Conservation (phyloP, 305 asterid genomes). For the Fraxinus dipetala region DNA sequence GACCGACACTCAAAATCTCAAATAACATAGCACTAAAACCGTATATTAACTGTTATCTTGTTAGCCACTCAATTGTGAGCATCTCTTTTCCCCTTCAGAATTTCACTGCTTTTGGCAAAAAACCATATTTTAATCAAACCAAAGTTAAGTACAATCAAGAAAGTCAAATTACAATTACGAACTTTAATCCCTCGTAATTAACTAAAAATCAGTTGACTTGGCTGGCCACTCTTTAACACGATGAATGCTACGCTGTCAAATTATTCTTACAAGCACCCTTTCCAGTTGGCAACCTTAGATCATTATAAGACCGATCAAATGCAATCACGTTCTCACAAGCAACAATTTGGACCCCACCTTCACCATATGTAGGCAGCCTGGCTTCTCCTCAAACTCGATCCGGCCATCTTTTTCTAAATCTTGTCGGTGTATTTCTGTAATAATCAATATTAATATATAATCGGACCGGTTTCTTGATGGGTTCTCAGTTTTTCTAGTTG, state of each 20-base stretch:
- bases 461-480: neutral
- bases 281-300: constrained; percentile 33
- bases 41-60: neutral
- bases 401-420: neutral
- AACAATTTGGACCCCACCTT: constrained; percentile 30
- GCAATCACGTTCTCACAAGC: constrained; percentile 44
- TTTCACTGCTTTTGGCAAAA: constrained; percentile 14
- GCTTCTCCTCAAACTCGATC: constrained; percentile 18
- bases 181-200: constrained; percentile 4
- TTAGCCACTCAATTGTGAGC: neutral
- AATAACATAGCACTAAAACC: too few species aligned
- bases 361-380: constrained; percentile 19
- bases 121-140: neutral
- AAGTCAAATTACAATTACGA: constrained; percentile 23
- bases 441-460: neutral
- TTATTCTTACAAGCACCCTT: constrained; percentile 15
- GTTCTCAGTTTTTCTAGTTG: neutral
- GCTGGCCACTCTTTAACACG: constrained; percentile 1
- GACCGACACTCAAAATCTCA: too few species aligned
- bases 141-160: neutral
- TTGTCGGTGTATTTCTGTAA: constrained; percentile 17
- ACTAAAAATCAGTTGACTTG: neutral
- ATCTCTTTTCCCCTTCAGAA: neutral
- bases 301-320: constrained; percentile 27
- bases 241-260: constrained; percentile 6